Evolutionary conservation across 768 basidiomycete genomes (phyloP).

Genomic region (Rhizopogon vesiculosus): DNA sequence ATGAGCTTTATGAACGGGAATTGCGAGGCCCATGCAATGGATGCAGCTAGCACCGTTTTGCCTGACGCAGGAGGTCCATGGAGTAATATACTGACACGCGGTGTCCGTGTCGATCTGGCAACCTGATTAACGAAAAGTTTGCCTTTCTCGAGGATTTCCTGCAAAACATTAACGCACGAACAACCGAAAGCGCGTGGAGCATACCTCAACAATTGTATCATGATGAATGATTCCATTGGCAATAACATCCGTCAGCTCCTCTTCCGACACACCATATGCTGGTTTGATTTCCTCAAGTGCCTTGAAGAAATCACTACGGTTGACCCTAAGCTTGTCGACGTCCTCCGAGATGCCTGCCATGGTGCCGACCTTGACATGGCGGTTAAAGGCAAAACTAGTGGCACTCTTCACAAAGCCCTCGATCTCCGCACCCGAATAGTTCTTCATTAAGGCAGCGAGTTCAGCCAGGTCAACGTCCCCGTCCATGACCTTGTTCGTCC

Average conservation of each 20-base stretch:
- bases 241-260: conserved; percentile 88
- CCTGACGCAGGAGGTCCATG: conserved; percentile 90
- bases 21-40: conserved; percentile 88
- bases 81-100: conserved; percentile 84
- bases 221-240: conserved; percentile 97
- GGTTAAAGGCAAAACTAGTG: conserved; percentile 95
- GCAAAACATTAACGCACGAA: conserved; percentile 5
- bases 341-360: conserved; percentile 97
- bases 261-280: conserved; percentile 96
- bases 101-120: conserved; percentile 82
- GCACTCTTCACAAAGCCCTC: conserved; percentile 96
- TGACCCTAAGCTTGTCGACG: conserved; percentile 89
- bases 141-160: conserved; percentile 88
- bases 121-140: conserved; percentile 92
- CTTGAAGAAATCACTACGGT: conserved; percentile 78
- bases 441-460: conserved; percentile 84
- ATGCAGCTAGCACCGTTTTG: conserved; percentile 92
- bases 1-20: conserved; percentile 98
- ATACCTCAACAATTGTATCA: conserved; percentile 68
- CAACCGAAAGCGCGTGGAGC: conserved; percentile 21
- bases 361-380: conserved; percentile 97
- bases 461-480: conserved; percentile 77
- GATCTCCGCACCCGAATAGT: conserved; percentile 97
- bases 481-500: conserved; percentile 86
- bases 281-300: conserved; percentile 94